These are phyloP conservation scores for Spongispora temasekensis DNA, from an alignment of 1,284 basidiomycete species.

Conservation along the genomic window DNA sequence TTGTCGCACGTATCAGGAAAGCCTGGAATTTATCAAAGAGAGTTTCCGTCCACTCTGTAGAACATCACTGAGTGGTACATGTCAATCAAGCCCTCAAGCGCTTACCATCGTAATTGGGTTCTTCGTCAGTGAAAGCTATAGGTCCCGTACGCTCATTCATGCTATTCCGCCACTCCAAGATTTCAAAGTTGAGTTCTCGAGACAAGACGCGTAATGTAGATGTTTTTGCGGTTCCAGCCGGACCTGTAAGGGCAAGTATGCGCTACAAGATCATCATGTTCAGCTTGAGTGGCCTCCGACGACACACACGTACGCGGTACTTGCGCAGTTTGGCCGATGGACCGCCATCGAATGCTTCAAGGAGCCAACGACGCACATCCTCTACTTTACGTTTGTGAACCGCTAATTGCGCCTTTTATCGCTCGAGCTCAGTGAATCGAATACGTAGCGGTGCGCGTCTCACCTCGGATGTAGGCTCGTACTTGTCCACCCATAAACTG, in stretches of 20 bases:
- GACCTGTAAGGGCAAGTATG: constrained; percentile 85
- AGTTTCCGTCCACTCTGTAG: constrained; percentile 47
- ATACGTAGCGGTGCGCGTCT: constrained; percentile 13
- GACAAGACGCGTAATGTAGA: constrained; percentile 79
- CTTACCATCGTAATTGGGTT: constrained; percentile 9
- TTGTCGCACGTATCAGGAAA: constrained; percentile 76
- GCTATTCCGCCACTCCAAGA: constrained; percentile 85
- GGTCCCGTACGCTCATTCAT: constrained; percentile 45
- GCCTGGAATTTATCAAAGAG: constrained; percentile 73
- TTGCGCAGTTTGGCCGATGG: constrained; percentile 66
- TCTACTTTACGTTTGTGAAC: constrained; percentile 88
- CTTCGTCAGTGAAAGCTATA: constrained; percentile 7
- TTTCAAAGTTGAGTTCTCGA: constrained; percentile 73
- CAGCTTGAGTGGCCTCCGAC: not conserved
- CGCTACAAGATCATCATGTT: constrained; percentile 49
- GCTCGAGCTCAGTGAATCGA: not conserved
- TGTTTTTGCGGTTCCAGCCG: constrained; percentile 91
- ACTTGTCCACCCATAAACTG: constrained; percentile 77
- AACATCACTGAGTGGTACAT: not conserved
- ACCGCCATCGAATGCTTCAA: constrained; percentile 78
- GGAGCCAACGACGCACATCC: constrained; percentile 84
- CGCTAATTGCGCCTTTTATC: constrained; percentile 71
- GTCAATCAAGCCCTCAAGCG: too few species aligned
- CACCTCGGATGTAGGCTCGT: constrained; percentile 70
- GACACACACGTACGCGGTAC: constrained; percentile 63